Conservation (phyloP, 2,329 filamentous ascomycete species). For the Botrytis fabae region DNA sequence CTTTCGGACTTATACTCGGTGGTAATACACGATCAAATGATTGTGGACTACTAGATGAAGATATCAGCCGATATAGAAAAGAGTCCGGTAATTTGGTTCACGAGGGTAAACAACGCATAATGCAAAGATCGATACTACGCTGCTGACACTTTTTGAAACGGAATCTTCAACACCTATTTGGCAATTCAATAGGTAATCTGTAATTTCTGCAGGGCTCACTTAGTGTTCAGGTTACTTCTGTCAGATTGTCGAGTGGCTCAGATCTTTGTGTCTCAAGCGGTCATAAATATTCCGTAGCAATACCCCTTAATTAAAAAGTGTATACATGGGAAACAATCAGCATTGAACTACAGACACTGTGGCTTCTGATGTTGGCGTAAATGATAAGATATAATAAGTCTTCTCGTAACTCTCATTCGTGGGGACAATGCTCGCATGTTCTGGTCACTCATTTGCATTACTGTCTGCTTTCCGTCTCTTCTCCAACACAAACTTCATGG, state of each 20-base stretch:
- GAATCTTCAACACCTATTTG: not conserved
- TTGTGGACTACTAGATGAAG: not conserved
- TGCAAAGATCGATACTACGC: not conserved
- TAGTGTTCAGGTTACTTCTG: slow-evolving; percentile 15
- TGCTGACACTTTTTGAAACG: slow-evolving; percentile 16
- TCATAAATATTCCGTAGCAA: slow-evolving; percentile 13
- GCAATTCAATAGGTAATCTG: not conserved
- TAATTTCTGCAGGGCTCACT: slow-evolving; percentile 2
- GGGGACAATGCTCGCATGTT: not conserved
- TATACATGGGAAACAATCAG: not conserved
- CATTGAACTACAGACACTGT: not conserved
- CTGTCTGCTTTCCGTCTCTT: not conserved
- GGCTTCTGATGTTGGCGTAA: not conserved
- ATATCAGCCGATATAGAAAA: slow-evolving; percentile 20
- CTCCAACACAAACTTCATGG: not conserved
- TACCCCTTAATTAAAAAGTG: slow-evolving; percentile 17
- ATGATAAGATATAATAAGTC: slow-evolving; percentile 3
- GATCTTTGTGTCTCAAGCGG: slow-evolving; percentile 16
- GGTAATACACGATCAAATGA: slow-evolving; percentile 25
- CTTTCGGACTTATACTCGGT: slow-evolving; percentile 22
- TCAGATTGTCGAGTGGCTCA: slow-evolving; percentile 23
- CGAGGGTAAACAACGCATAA: slow-evolving; percentile 19
- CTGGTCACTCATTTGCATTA: not conserved
- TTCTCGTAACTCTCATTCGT: slow-evolving; percentile 5
- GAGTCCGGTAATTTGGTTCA: slow-evolving; percentile 20